phyloP scores from a whole-genome alignment of 73 alveolate genomes.

The Tetrahymena borealis region DNA sequence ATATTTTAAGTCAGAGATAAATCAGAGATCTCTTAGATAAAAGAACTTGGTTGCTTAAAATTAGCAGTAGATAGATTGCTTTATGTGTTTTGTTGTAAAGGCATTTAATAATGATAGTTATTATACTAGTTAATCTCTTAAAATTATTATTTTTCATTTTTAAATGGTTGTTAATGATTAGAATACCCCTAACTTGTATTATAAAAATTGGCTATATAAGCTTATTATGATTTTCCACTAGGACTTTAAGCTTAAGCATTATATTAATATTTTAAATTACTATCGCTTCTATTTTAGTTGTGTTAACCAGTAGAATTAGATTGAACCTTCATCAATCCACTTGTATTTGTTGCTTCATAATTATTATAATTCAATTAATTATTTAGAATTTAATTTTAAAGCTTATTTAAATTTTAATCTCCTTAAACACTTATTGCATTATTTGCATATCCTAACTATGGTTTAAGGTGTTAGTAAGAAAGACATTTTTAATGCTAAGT shows the following conservation, averaged over 20 bases:
- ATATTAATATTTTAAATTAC: too few relatives aligned
- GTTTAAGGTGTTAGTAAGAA: background rate
- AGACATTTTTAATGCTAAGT: background rate
- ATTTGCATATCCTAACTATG: background rate
- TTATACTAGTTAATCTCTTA: background rate
- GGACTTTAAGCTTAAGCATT: too few relatives aligned
- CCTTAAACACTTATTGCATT: background rate
- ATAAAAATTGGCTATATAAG: too few relatives aligned
- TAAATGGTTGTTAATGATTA: background rate
- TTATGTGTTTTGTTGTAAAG: background rate
- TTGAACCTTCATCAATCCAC: too few relatives aligned
- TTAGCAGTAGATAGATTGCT: background rate
- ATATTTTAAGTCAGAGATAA: background rate
- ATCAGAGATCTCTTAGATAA: background rate
- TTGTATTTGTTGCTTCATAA: too few relatives aligned
- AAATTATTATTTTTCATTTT: background rate
- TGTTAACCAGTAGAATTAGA: too few relatives aligned
- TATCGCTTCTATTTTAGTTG: too few relatives aligned
- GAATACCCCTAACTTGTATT: too few relatives aligned
- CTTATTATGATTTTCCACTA: too few relatives aligned
- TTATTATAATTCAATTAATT: background rate
- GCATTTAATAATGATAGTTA: background rate
- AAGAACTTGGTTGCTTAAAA: background rate
- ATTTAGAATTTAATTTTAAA: background rate
- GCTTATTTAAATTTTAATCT: background rate